Percentiles rank a stretch among this genome's conserved stretches.
phyloP scores from a whole-genome alignment of 2,329 filamentous ascomycete genomes.

The Epichloe aotearoae region DNA sequence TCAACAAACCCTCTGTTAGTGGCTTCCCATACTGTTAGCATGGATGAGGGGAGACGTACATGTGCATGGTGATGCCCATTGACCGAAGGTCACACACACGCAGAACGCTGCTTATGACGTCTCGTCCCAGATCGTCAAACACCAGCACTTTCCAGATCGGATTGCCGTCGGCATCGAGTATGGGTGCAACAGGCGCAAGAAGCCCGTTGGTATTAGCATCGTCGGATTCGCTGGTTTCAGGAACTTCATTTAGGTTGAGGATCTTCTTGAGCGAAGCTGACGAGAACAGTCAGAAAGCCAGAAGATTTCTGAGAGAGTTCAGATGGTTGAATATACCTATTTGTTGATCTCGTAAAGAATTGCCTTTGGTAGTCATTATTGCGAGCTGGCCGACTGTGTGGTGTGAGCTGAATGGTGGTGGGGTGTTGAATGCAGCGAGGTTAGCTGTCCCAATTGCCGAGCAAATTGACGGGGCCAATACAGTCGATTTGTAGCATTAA shows the following conservation, averaged over 20 bases:
- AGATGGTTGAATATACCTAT: slow-evolving; percentile 24
- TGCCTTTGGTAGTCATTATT: slow-evolving; percentile 33
- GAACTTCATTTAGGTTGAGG: slow-evolving; percentile 78
- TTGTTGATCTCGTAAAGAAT: slow-evolving; percentile 37
- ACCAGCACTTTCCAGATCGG: slow-evolving; percentile 97
- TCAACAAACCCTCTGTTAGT: background rate
- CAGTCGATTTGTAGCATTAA: background rate
- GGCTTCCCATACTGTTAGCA: background rate
- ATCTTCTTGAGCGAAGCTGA: slow-evolving; percentile 87
- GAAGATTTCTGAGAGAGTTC: background rate
- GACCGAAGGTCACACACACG: slow-evolving; percentile 83
- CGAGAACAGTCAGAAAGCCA: slow-evolving; percentile 3
- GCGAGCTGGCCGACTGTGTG: background rate
- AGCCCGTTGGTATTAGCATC: slow-evolving; percentile 52
- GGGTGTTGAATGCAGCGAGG: background rate
- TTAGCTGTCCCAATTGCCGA: background rate
- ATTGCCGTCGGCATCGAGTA: slow-evolving; percentile 75
- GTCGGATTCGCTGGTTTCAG: slow-evolving; percentile 44
- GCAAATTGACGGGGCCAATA: background rate
- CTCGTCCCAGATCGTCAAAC: slow-evolving; percentile 80
- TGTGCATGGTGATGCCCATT: slow-evolving; percentile 93
- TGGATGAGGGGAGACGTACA: slow-evolving; percentile 38
- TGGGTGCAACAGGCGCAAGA: slow-evolving; percentile 57
- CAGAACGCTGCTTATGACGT: slow-evolving; percentile 94
- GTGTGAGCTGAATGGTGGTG: background rate